A percentile compares a stretch with the other conserved stretches of the same genome.
Conservation (phyloP, 2,329 filamentous ascomycete species). For the Phymatotrichopsis omnivora region DNA sequence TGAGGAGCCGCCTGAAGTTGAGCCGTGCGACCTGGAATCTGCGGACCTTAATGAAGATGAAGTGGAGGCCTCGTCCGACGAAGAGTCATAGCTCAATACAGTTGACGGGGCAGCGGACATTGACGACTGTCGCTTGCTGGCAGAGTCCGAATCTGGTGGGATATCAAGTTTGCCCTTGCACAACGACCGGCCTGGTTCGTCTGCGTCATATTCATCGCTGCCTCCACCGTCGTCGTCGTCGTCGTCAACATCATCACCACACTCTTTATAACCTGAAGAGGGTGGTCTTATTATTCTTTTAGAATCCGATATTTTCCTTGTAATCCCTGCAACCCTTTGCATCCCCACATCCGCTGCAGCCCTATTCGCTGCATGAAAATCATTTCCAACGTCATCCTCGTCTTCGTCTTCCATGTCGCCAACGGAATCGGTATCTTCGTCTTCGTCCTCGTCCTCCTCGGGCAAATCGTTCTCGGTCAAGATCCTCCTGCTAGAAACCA, state of each 20-base stretch:
- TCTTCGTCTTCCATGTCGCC: conserved; percentile 20
- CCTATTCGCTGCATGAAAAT: conserved; percentile 13
- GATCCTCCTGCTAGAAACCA: conserved; percentile 25
- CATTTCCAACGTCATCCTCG: conserved; percentile 10
- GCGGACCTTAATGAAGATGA: conserved; percentile 25
- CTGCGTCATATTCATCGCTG: conserved; percentile 6
- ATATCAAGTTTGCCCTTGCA: conserved; percentile 16
- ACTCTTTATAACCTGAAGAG: conserved; percentile 17
- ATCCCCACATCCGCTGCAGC: conserved; percentile 25
- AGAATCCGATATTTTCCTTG: conserved; percentile 28
- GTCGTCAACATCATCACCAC: too few species aligned
- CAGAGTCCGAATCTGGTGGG: conserved; percentile 6
- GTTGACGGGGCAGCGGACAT: conserved; percentile 23
- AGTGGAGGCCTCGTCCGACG: conserved; percentile 27
- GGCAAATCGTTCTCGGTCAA: too few species aligned
- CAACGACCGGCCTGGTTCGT: background rate
- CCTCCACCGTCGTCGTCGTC: conserved; percentile 21
- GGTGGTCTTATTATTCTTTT: conserved; percentile 25
- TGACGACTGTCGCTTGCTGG: conserved; percentile 18
- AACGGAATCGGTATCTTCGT: conserved; percentile 19
- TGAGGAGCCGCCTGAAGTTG: conserved; percentile 21
- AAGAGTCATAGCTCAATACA: conserved; percentile 23
- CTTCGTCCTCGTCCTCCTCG: conserved; percentile 21
- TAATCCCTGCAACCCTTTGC: conserved; percentile 24
- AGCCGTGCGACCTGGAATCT: conserved; percentile 21